Evolutionary conservation across 2,329 filamentous ascomycete genomes (phyloP).

Genomic region (Macroventuria anomochaeta): DNA sequence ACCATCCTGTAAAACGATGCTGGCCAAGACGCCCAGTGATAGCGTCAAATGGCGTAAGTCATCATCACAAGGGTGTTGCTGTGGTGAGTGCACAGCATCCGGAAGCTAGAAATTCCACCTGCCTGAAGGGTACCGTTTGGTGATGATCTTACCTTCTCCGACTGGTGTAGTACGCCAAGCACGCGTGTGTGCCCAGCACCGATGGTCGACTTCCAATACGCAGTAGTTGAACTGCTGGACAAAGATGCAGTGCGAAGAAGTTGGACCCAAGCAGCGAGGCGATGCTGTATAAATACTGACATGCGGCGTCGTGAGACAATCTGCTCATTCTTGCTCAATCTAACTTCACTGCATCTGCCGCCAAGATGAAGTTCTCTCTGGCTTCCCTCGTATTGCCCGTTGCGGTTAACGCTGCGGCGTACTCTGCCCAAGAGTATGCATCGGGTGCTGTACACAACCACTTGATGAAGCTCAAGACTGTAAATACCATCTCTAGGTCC

Average conservation of each 20-base stretch:
- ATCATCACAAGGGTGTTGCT: slow-evolving; percentile 11
- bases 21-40: slow-evolving; percentile 19
- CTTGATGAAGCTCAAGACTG: slow-evolving; percentile 37
- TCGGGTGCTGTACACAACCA: slow-evolving; percentile 34
- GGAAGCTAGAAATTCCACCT: slow-evolving; percentile 17
- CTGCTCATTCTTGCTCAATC: slow-evolving; percentile 36
- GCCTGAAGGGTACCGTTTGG: slow-evolving; percentile 13
- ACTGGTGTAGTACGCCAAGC: slow-evolving; percentile 17
- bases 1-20: slow-evolving; percentile 2
- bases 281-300: slow-evolving; percentile 27
- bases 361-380: slow-evolving; percentile 36
- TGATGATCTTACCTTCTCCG: slow-evolving; percentile 18
- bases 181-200: slow-evolving; percentile 5
- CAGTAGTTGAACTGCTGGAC: slow-evolving; percentile 10
- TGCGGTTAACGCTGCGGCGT: slow-evolving; percentile 30
- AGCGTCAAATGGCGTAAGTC: slow-evolving; percentile 15
- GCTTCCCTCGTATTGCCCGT: slow-evolving; percentile 31
- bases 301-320: slow-evolving; percentile 10
- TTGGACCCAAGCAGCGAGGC: slow-evolving; percentile 1
- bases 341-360: slow-evolving; percentile 17
- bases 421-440: slow-evolving; percentile 32
- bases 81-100: slow-evolving; percentile 15
- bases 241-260: slow-evolving; percentile 4
- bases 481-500: slow-evolving; percentile 1
- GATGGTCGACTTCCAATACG: slow-evolving; percentile 17